These are phyloP conservation scores for Trichaptum fuscoviolaceum DNA, from an alignment of 768 basidiomycete genomes.

Conservation along the genomic window DNA sequence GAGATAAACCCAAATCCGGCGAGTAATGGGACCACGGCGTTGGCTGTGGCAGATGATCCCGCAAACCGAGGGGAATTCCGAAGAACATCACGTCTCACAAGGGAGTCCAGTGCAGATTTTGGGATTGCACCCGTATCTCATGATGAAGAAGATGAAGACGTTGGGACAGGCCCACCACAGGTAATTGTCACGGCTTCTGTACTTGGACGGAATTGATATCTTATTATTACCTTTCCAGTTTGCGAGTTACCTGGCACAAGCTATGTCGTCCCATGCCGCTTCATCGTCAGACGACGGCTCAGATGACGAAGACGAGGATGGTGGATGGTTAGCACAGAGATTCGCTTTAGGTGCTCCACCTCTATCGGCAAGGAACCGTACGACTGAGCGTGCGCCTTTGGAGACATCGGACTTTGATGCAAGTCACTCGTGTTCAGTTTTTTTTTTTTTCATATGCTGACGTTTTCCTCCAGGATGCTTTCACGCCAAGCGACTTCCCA, in stretches of 20 bases:
- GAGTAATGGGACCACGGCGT: conserved; percentile 9
- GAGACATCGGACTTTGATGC: conserved; percentile 26
- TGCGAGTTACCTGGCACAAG: conserved; percentile 70
- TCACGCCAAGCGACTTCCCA: conserved; percentile 17
- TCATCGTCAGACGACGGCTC: conserved; percentile 44
- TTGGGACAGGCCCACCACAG: conserved; percentile 41
- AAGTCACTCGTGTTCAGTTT: conserved; percentile 5
- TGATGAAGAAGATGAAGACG: conserved; percentile 37
- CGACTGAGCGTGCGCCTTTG: conserved; percentile 25
- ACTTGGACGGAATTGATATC: conserved; percentile 4
- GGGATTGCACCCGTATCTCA: conserved; percentile 43
- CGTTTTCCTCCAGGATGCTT: conserved; percentile 24
- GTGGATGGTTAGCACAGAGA: conserved; percentile 77
- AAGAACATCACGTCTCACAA: conserved; percentile 39
- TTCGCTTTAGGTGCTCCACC: conserved; percentile 45
- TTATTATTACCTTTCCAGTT: conserved; percentile 45
- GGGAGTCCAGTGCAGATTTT: conserved; percentile 61
- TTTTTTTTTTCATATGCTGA: background rate
- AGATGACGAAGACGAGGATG: conserved; percentile 64
- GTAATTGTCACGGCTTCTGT: conserved; percentile 24
- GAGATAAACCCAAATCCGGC: conserved; percentile 7
- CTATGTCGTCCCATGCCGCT: conserved; percentile 57
- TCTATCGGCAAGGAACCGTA: conserved; percentile 20
- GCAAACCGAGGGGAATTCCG: conserved; percentile 52
- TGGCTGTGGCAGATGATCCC: conserved; percentile 15